Evolutionary conservation across 208 protist species (phyloP).

Genomic region (Trypanosoma grayi): DNA sequence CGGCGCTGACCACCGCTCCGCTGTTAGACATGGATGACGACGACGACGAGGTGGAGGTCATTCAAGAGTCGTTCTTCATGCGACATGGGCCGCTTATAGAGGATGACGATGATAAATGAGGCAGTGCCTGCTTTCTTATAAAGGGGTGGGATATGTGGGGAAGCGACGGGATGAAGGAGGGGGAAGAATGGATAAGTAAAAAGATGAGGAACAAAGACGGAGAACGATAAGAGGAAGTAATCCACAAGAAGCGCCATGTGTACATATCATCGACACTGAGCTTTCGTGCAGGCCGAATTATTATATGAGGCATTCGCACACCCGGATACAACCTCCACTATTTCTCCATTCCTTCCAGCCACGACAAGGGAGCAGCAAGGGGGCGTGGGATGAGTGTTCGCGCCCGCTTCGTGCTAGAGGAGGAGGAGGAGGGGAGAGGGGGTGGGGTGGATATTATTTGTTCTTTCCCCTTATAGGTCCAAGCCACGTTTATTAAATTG

Average conservation of each 20-base stretch:
- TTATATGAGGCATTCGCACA: too few relatives aligned
- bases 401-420: too few relatives aligned
- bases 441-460: not conserved
- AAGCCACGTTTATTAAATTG: too few relatives aligned
- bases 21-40: slow-evolving; percentile 48
- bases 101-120: slow-evolving; percentile 45
- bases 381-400: too few relatives aligned
- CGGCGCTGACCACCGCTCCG: not conserved
- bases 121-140: not conserved
- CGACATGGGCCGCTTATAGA: slow-evolving; percentile 84
- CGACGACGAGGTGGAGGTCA: slow-evolving; percentile 84
- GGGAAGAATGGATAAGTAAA: slow-evolving; percentile 1
- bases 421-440: not conserved
- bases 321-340: too few relatives aligned
- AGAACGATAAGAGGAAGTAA: too few relatives aligned
- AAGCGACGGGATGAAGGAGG: not conserved
- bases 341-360: too few relatives aligned
- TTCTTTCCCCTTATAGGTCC: too few relatives aligned
- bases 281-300: too few relatives aligned
- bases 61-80: slow-evolving; percentile 76
- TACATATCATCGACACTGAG: too few relatives aligned
- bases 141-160: not conserved
- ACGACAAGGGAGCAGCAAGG: too few relatives aligned
- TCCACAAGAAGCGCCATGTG: too few relatives aligned
- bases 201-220: not conserved